Evolutionary conservation across 2,329 filamentous ascomycete species (phyloP), one percentile per base, ranked within the genome.

Genomic region (Colletotrichum falcatum): DNA sequence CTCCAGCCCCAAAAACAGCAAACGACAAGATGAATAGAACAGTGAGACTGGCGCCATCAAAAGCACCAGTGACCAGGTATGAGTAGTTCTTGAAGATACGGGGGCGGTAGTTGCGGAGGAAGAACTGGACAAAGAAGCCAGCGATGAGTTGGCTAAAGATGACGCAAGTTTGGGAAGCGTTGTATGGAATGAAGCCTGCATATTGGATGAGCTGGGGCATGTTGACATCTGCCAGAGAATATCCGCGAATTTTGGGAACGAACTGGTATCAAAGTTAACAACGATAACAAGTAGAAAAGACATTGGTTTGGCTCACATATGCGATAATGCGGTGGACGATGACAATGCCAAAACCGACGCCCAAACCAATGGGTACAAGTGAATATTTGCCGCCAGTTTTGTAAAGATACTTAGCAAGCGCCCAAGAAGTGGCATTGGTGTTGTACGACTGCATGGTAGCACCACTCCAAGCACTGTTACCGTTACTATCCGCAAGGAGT

Each of bases 391-490:
- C 77, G 3, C 83, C 83, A 0, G 77, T 60, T 62, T 81, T 83
- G 79, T 89, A 90, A 0, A 90, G 79, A 30, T 89, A 83, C 8
- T 82, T 79, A 8, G 88, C 86, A 3, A 90, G 75, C 0, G 88
- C 86, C 83, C 83, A 85, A 1, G 83, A 83, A 1, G 80, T 79
- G 0, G 83, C 83, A 56, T 83, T 84, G 59, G 83, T 84, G 74
- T 85, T 85, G 76, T 82, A 84, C 0, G 80, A 79, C 73, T 89
- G 87, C 23, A 88, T 78, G 0, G 78, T 82, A 0, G 86, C 83
- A 20, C 87, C 87, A 56, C 84, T 87, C 87, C 87, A 89, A 6
- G 84, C 81, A 20, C 78, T 78, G 74, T 85, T 83, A 26, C 87
- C 87, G 60, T 86, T 79, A 6, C 79, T 78, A 49, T 83, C 75